Conservation (phyloP, 2,329 filamentous ascomycete genomes). For the Akanthomyces uredinophilus region DNA sequence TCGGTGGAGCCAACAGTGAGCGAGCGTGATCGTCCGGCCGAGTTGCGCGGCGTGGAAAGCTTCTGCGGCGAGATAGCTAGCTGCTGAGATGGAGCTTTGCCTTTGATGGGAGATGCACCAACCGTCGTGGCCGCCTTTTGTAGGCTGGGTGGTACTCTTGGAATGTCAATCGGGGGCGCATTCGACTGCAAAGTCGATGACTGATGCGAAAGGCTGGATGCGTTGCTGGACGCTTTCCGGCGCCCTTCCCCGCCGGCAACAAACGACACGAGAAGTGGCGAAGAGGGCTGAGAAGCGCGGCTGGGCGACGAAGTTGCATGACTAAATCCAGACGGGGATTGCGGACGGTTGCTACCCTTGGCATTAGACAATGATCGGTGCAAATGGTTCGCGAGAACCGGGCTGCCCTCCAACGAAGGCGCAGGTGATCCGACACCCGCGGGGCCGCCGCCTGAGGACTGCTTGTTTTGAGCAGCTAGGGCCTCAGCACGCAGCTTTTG, state of each 20-base stretch:
- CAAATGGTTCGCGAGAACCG: slow-evolving; percentile 71
- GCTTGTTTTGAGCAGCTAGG: slow-evolving; percentile 61
- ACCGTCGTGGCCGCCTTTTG: slow-evolving; percentile 56
- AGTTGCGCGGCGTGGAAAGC: slow-evolving; percentile 54
- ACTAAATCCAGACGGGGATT: slow-evolving; percentile 76
- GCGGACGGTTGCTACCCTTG: slow-evolving; percentile 67
- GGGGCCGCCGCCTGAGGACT: slow-evolving; percentile 36
- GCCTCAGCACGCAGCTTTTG: slow-evolving; percentile 92
- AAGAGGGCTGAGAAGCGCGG: slow-evolving; percentile 63
- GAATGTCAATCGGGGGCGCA: slow-evolving; percentile 66
- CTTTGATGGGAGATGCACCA: slow-evolving; percentile 53
- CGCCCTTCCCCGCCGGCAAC: slow-evolving; percentile 75
- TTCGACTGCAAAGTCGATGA: slow-evolving; percentile 65
- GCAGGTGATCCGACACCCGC: slow-evolving; percentile 52
- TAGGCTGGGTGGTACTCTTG: slow-evolving; percentile 54
- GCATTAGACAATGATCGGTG: slow-evolving; percentile 80
- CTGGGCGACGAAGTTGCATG: slow-evolving; percentile 84
- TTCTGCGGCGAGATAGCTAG: slow-evolving; percentile 60
- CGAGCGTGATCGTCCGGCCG: slow-evolving; percentile 69
- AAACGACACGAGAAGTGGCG: slow-evolving; percentile 90
- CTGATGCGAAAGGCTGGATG: slow-evolving; percentile 77
- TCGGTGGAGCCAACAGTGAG: slow-evolving; percentile 94
- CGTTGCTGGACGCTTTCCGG: slow-evolving; percentile 87
- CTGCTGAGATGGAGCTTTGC: slow-evolving; percentile 46
- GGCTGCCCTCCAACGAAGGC: slow-evolving; percentile 76